phyloP scores from a whole-genome alignment of 176 grass and related monocot genomes.

The Zea luxurians region DNA sequence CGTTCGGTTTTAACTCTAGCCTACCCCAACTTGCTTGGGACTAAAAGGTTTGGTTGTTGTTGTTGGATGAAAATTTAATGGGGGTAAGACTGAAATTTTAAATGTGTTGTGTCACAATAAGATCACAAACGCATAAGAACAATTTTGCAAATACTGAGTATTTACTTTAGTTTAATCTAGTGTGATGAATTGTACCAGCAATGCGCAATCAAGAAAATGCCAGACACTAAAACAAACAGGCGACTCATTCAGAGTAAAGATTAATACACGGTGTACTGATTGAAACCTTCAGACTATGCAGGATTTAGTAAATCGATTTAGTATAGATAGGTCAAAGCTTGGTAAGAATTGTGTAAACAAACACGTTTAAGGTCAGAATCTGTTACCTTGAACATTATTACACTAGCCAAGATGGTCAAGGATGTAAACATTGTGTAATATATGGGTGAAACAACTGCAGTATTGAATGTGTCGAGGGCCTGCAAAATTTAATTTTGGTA shows the following conservation, averaged over 20 bases:
- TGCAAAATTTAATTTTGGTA: slow-evolving; percentile 35
- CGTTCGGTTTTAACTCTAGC: too few species aligned
- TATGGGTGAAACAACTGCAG: slow-evolving; percentile 76
- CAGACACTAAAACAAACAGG: neutral
- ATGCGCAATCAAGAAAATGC: neutral
- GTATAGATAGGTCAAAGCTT: slow-evolving; percentile 6
- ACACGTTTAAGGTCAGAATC: slow-evolving; percentile 23
- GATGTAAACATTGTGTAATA: slow-evolving; percentile 90
- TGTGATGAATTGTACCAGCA: neutral
- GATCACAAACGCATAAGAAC: neutral
- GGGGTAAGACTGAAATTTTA: neutral
- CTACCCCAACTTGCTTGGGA: too few species aligned
- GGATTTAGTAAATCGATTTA: neutral
- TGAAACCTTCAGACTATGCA: slow-evolving; percentile 20
- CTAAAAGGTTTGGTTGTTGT: too few species aligned
- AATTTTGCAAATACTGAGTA: slow-evolving; percentile 13
- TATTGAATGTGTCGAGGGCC: slow-evolving; percentile 87
- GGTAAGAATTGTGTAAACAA: slow-evolving; percentile 24
- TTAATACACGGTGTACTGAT: neutral
- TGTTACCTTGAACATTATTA: slow-evolving; percentile 86
- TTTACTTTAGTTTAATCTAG: slow-evolving; percentile 10
- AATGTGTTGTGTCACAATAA: neutral
- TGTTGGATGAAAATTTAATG: neutral
- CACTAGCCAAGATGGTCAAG: slow-evolving; percentile 77
- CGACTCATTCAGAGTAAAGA: slow-evolving; percentile 28